Percentiles rank a stretch among this genome's conserved stretches.
phyloP scores from a whole-genome alignment of 1,139 yeast species.

The Hansenula sp. region DNA sequence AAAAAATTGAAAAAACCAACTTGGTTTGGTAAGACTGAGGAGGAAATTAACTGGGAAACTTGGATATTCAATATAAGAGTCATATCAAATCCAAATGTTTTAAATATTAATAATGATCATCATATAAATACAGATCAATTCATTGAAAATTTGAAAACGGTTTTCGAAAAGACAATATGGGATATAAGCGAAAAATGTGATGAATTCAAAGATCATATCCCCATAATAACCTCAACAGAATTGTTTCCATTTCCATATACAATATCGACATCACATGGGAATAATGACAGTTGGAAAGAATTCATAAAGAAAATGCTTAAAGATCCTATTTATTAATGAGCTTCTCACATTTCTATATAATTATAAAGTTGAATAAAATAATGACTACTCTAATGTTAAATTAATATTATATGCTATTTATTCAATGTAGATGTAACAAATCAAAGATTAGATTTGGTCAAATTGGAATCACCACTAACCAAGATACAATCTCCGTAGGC shows the following conservation, averaged over 20 bases:
- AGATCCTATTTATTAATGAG: conserved; percentile 10
- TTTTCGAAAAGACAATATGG: conserved; percentile 40
- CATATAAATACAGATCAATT: conserved; percentile 21
- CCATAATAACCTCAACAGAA: conserved; percentile 68
- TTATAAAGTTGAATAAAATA: background rate
- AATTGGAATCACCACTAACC: conserved; percentile 62
- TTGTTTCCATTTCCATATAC: conserved; percentile 65
- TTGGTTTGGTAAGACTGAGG: conserved; percentile 37
- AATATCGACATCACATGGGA: conserved; percentile 24
- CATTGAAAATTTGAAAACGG: conserved; percentile 21
- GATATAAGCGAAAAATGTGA: conserved; percentile 51
- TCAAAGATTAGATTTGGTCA: conserved; percentile 27
- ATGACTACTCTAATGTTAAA: no score
- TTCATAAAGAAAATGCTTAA: conserved; percentile 21
- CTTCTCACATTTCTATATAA: background rate
- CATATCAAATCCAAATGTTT: conserved; percentile 10
- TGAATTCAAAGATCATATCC: conserved; percentile 59
- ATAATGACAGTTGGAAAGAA: conserved; percentile 20
- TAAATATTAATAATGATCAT: conserved; percentile 1
- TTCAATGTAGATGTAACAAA: no score
- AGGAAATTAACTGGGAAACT: conserved; percentile 44
- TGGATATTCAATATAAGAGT: conserved; percentile 39
- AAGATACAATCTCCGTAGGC: conserved; percentile 67
- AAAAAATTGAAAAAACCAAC: conserved; percentile 28
- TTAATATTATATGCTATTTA: no score